Evolutionary conservation across 129 eudicot species (phyloP).

Genomic region (Flaveria brownii): DNA sequence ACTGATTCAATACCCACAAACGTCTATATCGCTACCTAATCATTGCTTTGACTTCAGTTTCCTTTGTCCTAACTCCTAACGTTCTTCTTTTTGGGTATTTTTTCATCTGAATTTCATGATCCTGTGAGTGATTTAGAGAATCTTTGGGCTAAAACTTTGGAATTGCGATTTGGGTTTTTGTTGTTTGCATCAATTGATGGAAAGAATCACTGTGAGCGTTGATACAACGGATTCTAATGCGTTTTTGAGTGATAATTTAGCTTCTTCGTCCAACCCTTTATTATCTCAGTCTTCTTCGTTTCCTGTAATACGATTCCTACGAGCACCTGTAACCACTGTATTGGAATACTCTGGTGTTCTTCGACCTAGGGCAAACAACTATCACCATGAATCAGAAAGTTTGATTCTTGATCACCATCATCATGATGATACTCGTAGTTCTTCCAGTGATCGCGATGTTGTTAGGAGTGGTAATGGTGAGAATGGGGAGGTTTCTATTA

Average conservation of each 20-base stretch:
- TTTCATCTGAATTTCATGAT: neutral
- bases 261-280: slow-evolving; percentile 17
- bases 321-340: slow-evolving; percentile 57
- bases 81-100: neutral
- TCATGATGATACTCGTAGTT: no score
- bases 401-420: slow-evolving; percentile 18
- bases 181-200: slow-evolving; percentile 21
- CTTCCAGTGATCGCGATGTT: slow-evolving; percentile 26
- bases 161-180: no score
- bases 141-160: no score
- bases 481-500: slow-evolving; percentile 66
- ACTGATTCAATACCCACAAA: neutral
- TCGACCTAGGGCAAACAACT: slow-evolving; percentile 41
- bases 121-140: neutral
- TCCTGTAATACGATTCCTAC: slow-evolving; percentile 48
- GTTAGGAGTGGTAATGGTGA: slow-evolving; percentile 25
- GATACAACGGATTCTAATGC: slow-evolving; percentile 17
- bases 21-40: slow-evolving; percentile 18
- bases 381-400: slow-evolving; percentile 41
- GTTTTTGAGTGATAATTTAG: slow-evolving; percentile 17
- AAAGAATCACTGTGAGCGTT: slow-evolving; percentile 22
- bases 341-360: slow-evolving; percentile 56
- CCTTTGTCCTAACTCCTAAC: neutral
- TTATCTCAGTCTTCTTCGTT: slow-evolving; percentile 22
- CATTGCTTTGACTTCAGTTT: slow-evolving; percentile 30